A percentile compares a stretch with the other conserved stretches of the same genome.
These are phyloP conservation scores for Cornus suecica DNA, from an alignment of 148 eudicot genomes.

Conservation along the genomic window DNA sequence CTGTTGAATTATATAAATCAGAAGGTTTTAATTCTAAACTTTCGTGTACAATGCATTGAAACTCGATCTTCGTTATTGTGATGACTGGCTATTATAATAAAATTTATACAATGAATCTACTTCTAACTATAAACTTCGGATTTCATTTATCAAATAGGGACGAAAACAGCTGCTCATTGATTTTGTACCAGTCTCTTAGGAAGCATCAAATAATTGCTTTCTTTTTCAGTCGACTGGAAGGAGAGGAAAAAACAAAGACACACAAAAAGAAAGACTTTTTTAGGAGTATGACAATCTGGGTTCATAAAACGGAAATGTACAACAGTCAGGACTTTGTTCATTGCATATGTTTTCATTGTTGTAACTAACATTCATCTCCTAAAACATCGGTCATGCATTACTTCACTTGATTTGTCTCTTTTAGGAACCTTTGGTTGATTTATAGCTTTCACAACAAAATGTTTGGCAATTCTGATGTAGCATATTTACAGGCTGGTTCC, in stretches of 20 bases:
- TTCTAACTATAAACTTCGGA: too few relatives aligned
- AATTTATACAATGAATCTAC: too few relatives aligned
- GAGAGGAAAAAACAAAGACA: background rate
- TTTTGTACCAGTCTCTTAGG: too few relatives aligned
- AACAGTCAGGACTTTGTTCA: background rate
- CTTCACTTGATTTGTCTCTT: background rate
- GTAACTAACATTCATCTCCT: background rate
- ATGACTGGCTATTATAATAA: too few relatives aligned
- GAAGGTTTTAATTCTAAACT: too few relatives aligned
- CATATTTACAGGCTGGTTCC: conserved; percentile 68
- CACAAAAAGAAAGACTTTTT: background rate
- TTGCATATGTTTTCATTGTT: background rate
- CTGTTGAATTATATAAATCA: too few relatives aligned
- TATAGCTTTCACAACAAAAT: background rate
- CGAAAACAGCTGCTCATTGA: too few relatives aligned
- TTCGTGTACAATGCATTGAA: too few relatives aligned
- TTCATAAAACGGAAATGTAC: background rate
- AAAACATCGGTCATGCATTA: background rate
- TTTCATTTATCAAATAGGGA: too few relatives aligned
- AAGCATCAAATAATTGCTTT: background rate
- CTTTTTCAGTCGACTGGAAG: background rate
- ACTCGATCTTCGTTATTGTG: too few relatives aligned
- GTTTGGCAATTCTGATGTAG: conserved; percentile 1
- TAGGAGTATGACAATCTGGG: background rate
- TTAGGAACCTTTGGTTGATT: background rate